phyloP scores from a whole-genome alignment of 495 filamentous ascomycete genomes.

The Extremus antarcticus region DNA sequence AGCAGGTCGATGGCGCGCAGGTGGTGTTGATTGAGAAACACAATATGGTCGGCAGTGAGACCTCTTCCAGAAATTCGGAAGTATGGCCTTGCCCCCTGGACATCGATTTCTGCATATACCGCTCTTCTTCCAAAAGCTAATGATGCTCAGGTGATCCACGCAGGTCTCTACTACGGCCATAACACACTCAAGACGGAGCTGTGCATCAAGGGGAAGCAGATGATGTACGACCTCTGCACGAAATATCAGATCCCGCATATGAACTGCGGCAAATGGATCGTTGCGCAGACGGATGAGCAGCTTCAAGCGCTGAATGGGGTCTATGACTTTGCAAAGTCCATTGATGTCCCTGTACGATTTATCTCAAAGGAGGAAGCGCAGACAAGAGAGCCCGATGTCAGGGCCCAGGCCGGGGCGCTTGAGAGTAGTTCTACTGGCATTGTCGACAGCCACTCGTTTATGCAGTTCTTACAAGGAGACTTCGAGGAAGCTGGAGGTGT shows the following conservation, averaged over 20 bases:
- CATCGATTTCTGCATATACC: no score
- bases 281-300: constrained; percentile 69
- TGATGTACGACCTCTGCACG: constrained; percentile 71
- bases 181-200: constrained; percentile 69
- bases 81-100: constrained; percentile 29
- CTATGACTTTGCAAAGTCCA: constrained; percentile 51
- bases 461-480: constrained; percentile 64
- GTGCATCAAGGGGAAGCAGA: constrained; percentile 62
- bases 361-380: constrained; percentile 49
- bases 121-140: no score
- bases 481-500: constrained; percentile 72
- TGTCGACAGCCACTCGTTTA: constrained; percentile 73
- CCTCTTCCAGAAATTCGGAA: constrained; percentile 86
- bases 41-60: constrained; percentile 71
- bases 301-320: constrained; percentile 53
- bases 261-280: constrained; percentile 85
- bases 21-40: constrained; percentile 82
- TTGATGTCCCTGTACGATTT: constrained; percentile 66
- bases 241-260: constrained; percentile 54
- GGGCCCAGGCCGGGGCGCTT: constrained; percentile 57
- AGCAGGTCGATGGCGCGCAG: constrained; percentile 47
- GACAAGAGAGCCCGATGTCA: constrained; percentile 60
- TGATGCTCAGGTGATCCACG: constrained; percentile 69
- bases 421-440: constrained; percentile 83
- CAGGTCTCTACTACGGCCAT: constrained; percentile 82